Evolutionary conservation across 305 asterid species (phyloP), one percentile per base, ranked within the genome.

Genomic region (Andrographis paniculata): DNA sequence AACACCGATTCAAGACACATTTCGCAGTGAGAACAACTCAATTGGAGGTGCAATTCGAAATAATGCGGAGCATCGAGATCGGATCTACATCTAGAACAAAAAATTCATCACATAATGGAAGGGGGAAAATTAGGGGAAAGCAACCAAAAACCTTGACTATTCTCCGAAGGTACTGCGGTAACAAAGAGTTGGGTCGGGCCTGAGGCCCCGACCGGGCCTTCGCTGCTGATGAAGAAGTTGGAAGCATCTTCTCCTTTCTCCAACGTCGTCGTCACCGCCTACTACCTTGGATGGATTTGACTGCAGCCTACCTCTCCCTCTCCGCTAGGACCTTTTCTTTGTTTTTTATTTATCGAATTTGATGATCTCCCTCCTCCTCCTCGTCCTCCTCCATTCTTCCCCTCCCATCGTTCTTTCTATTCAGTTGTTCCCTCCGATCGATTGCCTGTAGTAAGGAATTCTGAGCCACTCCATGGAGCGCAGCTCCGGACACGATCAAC

Each of bases 161-260:
- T 78, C 93, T 76, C 33, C 97, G 87, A 53, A 89, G 85, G 64
- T 89, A 89, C 53, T 83, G 94, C 52, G 97, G 95, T 52, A 85
- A 67, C 62, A 76, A 45, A 21, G 84, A 69, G 66, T 59, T 77
- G 61, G 87, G 75, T 37, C 98, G 93, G 60, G 64, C 67, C 48
- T 71, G 66, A 55, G 83, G 65, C 68, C 74, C 73, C 62, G 87
- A 58, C 30, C 93, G 85, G 67, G 75, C 79, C 73, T 78, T 89
- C 1, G 77, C 69, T 59, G 86, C 44, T 14, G 91, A 75, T 56
- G 93, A 57, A 20, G 94, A 85, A 10, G 97, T 95, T 64, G 82
- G 71, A 93, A 85, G 82, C 68, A 64, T 65, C 67, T 14, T 48
- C 54, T 53, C 48, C 53, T 45, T 15, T n/a, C n/a, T n/a, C n/a